phyloP scores from a whole-genome alignment of 306 rosid genomes.

The Ormosia semicastrata region DNA sequence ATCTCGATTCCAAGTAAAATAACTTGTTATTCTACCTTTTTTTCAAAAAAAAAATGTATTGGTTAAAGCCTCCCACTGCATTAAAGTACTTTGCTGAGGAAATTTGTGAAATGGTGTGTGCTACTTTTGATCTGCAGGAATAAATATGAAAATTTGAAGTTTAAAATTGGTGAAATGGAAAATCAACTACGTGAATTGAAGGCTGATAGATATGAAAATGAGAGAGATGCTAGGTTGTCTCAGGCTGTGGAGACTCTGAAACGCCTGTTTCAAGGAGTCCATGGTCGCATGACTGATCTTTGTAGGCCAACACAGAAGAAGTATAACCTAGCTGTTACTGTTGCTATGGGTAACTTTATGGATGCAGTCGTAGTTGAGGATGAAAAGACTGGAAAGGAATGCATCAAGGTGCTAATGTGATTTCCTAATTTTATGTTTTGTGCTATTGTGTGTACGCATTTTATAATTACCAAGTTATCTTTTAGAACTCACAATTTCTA shows the following conservation, averaged over 20 bases:
- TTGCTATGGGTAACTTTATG: conserved; percentile 99
- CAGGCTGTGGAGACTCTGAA: conserved; percentile 98
- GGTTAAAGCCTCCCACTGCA: not conserved
- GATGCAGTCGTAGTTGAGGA: conserved; percentile 98
- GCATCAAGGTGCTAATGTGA: conserved; percentile 76
- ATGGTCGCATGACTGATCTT: conserved; percentile 98
- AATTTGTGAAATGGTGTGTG: conserved; percentile 8
- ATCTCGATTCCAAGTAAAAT: conserved; percentile 70
- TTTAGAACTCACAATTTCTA: conserved; percentile 1
- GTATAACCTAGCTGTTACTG: conserved; percentile 95
- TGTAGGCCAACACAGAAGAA: conserved; percentile 96
- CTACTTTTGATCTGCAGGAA: conserved; percentile 52
- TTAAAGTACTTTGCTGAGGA: not conserved
- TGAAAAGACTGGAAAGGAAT: conserved; percentile 98
- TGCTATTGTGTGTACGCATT: not conserved
- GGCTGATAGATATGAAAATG: conserved; percentile 96
- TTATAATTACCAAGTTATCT: conserved; percentile 1
- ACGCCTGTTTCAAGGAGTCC: conserved; percentile 95
- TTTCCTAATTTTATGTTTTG: conserved; percentile 23
- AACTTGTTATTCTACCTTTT: not conserved
- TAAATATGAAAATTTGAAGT: conserved; percentile 71
- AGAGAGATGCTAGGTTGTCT: conserved; percentile 90
- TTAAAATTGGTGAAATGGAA: conserved; percentile 75
- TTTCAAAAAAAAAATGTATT: not conserved
- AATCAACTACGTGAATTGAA: conserved; percentile 86